Percentiles rank a stretch among this genome's conserved stretches.
These are phyloP conservation scores for Fusarium sp. DNA, from an alignment of 2,329 filamentous ascomycete species.

Conservation along the genomic window DNA sequence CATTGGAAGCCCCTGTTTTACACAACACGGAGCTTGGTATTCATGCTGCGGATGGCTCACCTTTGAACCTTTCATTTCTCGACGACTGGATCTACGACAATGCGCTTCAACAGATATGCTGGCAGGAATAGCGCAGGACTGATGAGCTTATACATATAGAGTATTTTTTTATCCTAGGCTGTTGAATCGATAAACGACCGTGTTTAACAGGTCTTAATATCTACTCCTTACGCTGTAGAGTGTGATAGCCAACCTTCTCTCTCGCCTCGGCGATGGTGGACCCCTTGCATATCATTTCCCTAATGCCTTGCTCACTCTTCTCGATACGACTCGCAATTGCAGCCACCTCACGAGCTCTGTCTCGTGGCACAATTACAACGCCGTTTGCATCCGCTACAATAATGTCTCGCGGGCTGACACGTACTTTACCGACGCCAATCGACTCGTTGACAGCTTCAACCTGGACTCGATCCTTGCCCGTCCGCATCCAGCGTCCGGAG, in stretches of 20 bases:
- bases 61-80: background rate
- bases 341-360: slow-evolving; percentile 1
- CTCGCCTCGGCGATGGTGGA: background rate
- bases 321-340: background rate
- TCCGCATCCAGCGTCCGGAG: slow-evolving; percentile 4
- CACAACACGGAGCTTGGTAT: background rate
- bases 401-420: slow-evolving; percentile 2
- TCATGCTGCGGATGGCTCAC: background rate
- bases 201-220: background rate
- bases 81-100: slow-evolving; percentile 1
- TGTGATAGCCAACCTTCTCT: background rate
- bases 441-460: background rate
- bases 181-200: background rate
- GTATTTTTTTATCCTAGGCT: background rate
- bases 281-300: background rate
- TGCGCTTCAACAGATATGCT: background rate
- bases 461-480: background rate
- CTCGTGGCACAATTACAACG: background rate
- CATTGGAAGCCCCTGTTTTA: background rate
- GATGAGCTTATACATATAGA: background rate
- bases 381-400: slow-evolving; percentile 7
- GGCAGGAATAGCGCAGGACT: background rate
- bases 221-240: background rate
- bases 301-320: background rate
- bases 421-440: background rate